These are phyloP conservation scores for Fusarium pininemorale DNA, from an alignment of 2,329 filamentous ascomycete species.

Conservation along the genomic window DNA sequence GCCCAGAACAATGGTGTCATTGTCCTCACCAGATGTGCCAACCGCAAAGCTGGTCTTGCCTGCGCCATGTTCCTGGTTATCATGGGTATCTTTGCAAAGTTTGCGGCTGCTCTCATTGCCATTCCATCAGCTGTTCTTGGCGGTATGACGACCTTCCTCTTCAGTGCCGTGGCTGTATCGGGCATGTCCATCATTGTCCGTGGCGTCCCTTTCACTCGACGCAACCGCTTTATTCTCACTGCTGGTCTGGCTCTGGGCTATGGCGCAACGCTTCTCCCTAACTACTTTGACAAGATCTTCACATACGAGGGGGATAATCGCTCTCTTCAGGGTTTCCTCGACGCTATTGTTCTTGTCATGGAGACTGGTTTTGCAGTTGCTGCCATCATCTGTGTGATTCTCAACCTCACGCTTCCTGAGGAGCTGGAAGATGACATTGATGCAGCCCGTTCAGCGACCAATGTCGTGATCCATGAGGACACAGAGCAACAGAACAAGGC, in stretches of 20 bases:
- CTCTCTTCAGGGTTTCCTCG: slow-evolving; percentile 75
- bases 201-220: slow-evolving; percentile 76
- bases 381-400: slow-evolving; percentile 74
- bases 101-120: slow-evolving; percentile 79
- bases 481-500: slow-evolving; percentile 6
- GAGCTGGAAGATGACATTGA: slow-evolving; percentile 72
- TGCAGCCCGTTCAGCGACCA: slow-evolving; percentile 29
- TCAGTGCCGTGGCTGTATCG: slow-evolving; percentile 78
- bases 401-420: slow-evolving; percentile 78
- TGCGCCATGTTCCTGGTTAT: slow-evolving; percentile 80
- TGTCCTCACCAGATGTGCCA: slow-evolving; percentile 81
- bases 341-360: slow-evolving; percentile 78
- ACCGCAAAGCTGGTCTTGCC: slow-evolving; percentile 81
- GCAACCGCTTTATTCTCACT: slow-evolving; percentile 84
- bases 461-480: slow-evolving; percentile 26
- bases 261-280: slow-evolving; percentile 71
- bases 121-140: slow-evolving; percentile 75
- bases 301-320: slow-evolving; percentile 75
- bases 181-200: slow-evolving; percentile 80
- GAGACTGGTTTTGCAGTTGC: slow-evolving; percentile 80
- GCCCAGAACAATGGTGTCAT: slow-evolving; percentile 90
- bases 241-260: slow-evolving; percentile 78
- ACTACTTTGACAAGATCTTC: slow-evolving; percentile 76
- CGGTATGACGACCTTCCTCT: slow-evolving; percentile 84
- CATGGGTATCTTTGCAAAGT: slow-evolving; percentile 86